Base-by-base conservation (phyloP, 345 rosid species). In the Arabidopsis thaliana region DNA sequence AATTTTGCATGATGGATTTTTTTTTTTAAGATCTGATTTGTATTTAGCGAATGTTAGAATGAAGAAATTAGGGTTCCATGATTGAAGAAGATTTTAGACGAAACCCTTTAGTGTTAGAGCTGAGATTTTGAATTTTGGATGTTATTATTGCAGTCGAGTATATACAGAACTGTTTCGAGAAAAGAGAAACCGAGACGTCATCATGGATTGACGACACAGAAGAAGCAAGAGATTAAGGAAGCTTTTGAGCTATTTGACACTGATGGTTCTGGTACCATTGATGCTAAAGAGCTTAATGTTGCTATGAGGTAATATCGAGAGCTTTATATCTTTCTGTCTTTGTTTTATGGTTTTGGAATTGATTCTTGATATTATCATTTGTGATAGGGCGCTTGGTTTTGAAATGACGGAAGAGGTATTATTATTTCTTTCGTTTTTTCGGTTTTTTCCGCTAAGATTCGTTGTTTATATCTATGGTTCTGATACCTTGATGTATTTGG, bases 241-340 rank as follows among this genome's bases (percentile, higher is more conserved):
- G 99, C 98, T 20, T 96, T 96, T 71, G 96, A 96, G 48, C 83
- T 91, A 4, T 96, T 93, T 49, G 99, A 96, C 77, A 91, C 93
- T 12, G 98, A 96, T 88, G 94, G 91, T 40, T 96, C 98, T 57
- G 97, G 99, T 20, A 96, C 93, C 67, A 96, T 93, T 55, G 99
- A 96, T 89, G 99, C 91, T 23, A 93, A 85, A 74, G 98, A 96
- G 91, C 85, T 96, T 79, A 90, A 90, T 79, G 93, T 96, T 62
- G 99, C 98, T 49, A 96, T 96, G 98, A 96, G 98, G 98, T 92
- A 63, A 67, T 76, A 44, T 30, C 73, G 14, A 8, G 66, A 28
- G 32, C 4, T 23, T 41, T 33, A 0, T 34, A 2, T 48, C 24
- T 67, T 41, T 76, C 34, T 38, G 20, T 13, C 10, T 38, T 10